Evolutionary conservation across 2,329 filamentous ascomycete genomes (phyloP).

Genomic region (Penicillium hordei): DNA sequence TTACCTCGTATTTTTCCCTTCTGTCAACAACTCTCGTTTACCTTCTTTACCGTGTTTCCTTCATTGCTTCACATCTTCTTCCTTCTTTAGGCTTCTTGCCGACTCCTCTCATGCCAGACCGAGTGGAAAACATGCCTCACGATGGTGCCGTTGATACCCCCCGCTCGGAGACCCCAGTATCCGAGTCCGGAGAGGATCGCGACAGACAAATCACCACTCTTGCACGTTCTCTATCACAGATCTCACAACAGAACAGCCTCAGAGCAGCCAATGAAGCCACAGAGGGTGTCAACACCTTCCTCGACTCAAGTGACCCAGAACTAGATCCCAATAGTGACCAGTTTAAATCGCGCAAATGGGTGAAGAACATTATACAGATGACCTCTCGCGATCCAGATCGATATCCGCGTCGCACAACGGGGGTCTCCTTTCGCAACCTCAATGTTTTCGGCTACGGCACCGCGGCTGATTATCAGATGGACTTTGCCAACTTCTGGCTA

Average conservation of each 20-base stretch:
- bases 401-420: constrained; percentile 37
- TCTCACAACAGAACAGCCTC: constrained; percentile 27
- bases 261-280: neutral
- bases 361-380: constrained; percentile 41
- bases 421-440: constrained; percentile 47
- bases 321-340: constrained; percentile 44
- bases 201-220: constrained; percentile 30
- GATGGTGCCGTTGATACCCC: neutral
- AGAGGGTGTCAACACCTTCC: constrained; percentile 37
- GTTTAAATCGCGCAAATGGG: constrained; percentile 49
- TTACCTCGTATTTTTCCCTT: neutral
- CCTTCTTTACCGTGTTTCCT: neutral
- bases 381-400: constrained; percentile 33
- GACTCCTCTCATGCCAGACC: neutral
- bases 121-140: neutral
- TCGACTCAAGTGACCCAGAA: constrained; percentile 35
- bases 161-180: neutral
- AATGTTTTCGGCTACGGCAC: constrained; percentile 47
- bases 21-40: neutral
- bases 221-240: constrained; percentile 33
- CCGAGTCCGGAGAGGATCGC: constrained; percentile 24
- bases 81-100: neutral
- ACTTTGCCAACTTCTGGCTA: constrained; percentile 45
- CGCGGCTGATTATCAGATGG: constrained; percentile 47
- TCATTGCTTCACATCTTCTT: constrained; percentile 2